Conservation (phyloP, 345 rosid species). For the Dipteronia dyeriana region DNA sequence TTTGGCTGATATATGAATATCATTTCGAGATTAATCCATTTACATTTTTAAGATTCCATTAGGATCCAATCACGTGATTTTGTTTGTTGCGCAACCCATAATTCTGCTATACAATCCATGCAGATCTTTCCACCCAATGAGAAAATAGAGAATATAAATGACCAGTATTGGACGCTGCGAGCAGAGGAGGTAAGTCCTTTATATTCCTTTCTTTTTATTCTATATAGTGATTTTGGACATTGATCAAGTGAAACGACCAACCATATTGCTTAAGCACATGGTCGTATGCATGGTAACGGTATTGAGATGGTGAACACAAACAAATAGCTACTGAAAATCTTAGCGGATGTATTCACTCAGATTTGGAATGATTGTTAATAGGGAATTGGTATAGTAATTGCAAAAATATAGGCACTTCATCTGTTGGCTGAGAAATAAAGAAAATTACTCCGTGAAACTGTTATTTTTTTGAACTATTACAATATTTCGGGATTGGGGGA, state of each 20-base stretch:
- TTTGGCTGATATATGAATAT: not conserved
- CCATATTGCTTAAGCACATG: not conserved
- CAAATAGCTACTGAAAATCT: too few relatives aligned
- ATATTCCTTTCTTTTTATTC: not conserved
- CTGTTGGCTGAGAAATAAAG: too few relatives aligned
- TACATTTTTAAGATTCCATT: constrained; percentile 3
- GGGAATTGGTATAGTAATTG: too few relatives aligned
- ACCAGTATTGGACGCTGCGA: constrained; percentile 96
- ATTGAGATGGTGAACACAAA: not conserved
- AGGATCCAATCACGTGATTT: not conserved
- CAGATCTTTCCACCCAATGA: constrained; percentile 87
- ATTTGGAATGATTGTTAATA: too few relatives aligned
- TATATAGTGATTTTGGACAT: too few relatives aligned
- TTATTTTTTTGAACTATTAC: too few relatives aligned
- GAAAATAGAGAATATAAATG: constrained; percentile 95
- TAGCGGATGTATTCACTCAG: too few relatives aligned
- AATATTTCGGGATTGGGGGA: too few relatives aligned
- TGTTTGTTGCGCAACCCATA: constrained; percentile 6
- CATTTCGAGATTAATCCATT: not conserved
- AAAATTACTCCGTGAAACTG: too few relatives aligned
- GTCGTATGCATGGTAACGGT: not conserved
- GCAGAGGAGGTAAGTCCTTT: constrained; percentile 81
- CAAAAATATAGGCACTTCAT: too few relatives aligned
- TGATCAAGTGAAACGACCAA: too few relatives aligned
- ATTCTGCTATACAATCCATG: constrained; percentile 19